Conservation (phyloP, 2,329 filamentous ascomycete genomes). For the Neurospora crassa region DNA sequence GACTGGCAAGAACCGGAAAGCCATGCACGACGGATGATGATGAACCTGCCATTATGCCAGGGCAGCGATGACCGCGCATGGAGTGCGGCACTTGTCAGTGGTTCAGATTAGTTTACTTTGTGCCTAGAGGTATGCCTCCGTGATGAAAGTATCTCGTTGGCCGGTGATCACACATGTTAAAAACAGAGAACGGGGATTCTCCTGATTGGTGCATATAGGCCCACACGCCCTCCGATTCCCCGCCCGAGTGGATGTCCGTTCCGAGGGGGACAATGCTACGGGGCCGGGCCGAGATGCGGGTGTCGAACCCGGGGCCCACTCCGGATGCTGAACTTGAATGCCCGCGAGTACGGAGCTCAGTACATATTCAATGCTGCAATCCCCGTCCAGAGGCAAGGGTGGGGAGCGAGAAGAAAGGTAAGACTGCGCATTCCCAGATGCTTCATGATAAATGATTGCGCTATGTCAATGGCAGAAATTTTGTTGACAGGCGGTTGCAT, state of each 20-base stretch:
- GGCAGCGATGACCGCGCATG: not conserved
- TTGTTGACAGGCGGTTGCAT: not conserved
- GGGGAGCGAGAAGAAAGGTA: not conserved
- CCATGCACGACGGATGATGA: not conserved
- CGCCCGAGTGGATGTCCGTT: not conserved
- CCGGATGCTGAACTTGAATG: not conserved
- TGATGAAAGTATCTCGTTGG: not conserved
- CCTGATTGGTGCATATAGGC: not conserved
- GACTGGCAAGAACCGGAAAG: not conserved
- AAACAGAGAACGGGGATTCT: not conserved
- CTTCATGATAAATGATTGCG: not conserved
- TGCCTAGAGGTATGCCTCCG: not conserved
- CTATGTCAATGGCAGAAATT: not conserved
- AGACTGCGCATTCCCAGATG: not conserved
- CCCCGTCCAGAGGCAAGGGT: not conserved
- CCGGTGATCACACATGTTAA: not conserved
- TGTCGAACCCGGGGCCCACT: not conserved
- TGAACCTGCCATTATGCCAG: not conserved
- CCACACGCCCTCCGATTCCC: not conserved
- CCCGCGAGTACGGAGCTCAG: not conserved
- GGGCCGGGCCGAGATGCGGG: not conserved
- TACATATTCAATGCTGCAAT: not conserved
- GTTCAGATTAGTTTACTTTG: not conserved
- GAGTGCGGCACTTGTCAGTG: not conserved
- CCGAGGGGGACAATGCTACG: not conserved